Percentiles rank a stretch among this genome's conserved stretches.
Conservation (phyloP, 306 rosid species). For the Lagenaria siceraria region DNA sequence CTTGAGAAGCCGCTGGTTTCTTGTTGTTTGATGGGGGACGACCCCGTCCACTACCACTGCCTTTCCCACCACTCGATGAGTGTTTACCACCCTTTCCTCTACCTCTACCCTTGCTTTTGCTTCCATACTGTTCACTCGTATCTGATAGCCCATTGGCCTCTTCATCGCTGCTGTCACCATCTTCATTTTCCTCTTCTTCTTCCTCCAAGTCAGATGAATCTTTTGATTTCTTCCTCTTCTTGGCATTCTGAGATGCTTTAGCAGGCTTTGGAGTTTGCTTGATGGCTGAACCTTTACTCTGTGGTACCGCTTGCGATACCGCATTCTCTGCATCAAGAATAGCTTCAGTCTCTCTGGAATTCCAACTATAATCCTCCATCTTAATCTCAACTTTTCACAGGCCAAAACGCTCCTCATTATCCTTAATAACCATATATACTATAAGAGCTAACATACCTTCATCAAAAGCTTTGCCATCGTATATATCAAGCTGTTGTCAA, state of each 20-base stretch:
- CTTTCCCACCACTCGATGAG: conserved; percentile 20
- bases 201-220: conserved; percentile 57
- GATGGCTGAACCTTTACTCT: conserved; percentile 17
- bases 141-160: conserved; percentile 41
- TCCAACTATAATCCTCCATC: background rate
- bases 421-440: background rate
- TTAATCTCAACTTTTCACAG: background rate
- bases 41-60: conserved; percentile 43
- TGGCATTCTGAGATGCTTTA: conserved; percentile 44
- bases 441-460: conserved; percentile 45
- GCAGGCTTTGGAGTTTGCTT: conserved; percentile 56
- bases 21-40: conserved; percentile 37
- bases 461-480: conserved; percentile 64
- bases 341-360: background rate
- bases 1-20: conserved; percentile 33
- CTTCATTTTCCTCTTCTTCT: conserved; percentile 22
- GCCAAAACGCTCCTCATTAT: background rate
- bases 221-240: conserved; percentile 66
- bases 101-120: conserved; percentile 41
- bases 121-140: conserved; percentile 29
- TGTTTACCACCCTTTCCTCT: conserved; percentile 44
- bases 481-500: conserved; percentile 58
- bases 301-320: conserved; percentile 24
- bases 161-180: conserved; percentile 39
- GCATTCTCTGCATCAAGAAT: conserved; percentile 31